These are phyloP conservation scores for Orbilia javanica DNA, from an alignment of 2,329 filamentous ascomycete species.

Conservation along the genomic window DNA sequence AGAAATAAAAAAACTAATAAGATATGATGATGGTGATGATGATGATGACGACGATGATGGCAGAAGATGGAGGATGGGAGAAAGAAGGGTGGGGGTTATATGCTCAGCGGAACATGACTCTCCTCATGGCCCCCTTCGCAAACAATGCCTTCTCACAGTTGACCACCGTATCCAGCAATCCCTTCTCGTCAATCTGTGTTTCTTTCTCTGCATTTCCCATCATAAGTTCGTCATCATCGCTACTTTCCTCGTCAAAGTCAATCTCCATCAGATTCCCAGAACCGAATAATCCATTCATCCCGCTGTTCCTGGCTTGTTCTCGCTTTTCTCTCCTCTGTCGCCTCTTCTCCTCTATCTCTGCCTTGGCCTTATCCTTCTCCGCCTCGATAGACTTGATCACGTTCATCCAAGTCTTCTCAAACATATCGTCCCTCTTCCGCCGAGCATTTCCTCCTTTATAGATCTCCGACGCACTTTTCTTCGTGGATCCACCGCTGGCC, in stretches of 20 bases:
- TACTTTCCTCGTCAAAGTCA: conserved; percentile 51
- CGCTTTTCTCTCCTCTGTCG: conserved; percentile 33
- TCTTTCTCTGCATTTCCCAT: conserved; percentile 27
- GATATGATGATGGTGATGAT: too few relatives aligned
- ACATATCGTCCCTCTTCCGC: conserved; percentile 47
- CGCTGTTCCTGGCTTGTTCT: conserved; percentile 30
- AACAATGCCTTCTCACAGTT: conserved; percentile 53
- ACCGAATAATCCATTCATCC: conserved; percentile 42
- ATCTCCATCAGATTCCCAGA: conserved; percentile 41
- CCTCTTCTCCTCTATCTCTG: conserved; percentile 38
- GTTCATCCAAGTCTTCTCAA: conserved; percentile 55
- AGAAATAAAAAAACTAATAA: too few relatives aligned
- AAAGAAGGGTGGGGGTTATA: too few relatives aligned
- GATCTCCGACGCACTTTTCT: conserved; percentile 22
- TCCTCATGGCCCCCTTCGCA: conserved; percentile 47
- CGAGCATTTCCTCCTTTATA: conserved; percentile 56
- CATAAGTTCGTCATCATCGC: conserved; percentile 10
- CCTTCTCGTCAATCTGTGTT: conserved; percentile 55
- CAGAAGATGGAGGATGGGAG: too few relatives aligned
- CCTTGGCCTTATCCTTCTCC: conserved; percentile 51
- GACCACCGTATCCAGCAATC: conserved; percentile 50
- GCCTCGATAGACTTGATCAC: conserved; percentile 48
- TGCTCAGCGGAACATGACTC: conserved; percentile 51
- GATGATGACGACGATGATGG: too few relatives aligned
- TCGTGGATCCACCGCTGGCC: conserved; percentile 19